phyloP scores from a whole-genome alignment of 768 basidiomycete genomes.

The Boletus sp. region DNA sequence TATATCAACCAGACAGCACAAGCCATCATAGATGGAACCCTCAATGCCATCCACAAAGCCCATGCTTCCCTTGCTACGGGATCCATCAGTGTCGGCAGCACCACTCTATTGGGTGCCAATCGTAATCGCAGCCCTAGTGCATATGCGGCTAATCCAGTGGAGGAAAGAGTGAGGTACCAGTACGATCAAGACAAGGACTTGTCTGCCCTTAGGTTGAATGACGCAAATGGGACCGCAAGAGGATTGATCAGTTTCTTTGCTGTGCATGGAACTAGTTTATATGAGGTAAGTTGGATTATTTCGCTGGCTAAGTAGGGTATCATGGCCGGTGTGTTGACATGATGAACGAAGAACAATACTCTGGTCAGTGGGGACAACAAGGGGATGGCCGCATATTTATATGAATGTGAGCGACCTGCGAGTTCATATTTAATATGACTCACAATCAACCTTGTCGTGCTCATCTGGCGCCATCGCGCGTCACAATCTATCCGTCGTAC shows the following conservation, averaged over 20 bases:
- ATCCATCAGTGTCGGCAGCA: slow-evolving; percentile 61
- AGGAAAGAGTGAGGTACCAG: slow-evolving; percentile 62
- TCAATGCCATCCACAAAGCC: slow-evolving; percentile 65
- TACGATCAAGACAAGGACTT: slow-evolving; percentile 75
- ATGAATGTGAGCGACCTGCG: slow-evolving; percentile 52
- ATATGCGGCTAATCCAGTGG: slow-evolving; percentile 70
- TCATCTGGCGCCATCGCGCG: neutral
- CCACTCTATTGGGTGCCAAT: slow-evolving; percentile 64
- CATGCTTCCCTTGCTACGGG: slow-evolving; percentile 61
- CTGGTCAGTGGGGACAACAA: slow-evolving; percentile 82
- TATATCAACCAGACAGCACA: slow-evolving; percentile 69
- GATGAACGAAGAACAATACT: slow-evolving; percentile 62
- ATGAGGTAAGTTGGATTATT: slow-evolving; percentile 44
- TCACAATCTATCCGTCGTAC: neutral
- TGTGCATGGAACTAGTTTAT: slow-evolving; percentile 79
- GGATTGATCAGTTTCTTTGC: slow-evolving; percentile 75
- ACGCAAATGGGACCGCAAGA: slow-evolving; percentile 50
- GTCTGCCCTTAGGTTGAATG: slow-evolving; percentile 64
- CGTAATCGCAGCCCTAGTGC: slow-evolving; percentile 74
- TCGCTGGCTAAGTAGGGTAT: neutral
- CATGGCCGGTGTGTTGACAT: neutral
- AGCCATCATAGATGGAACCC: slow-evolving; percentile 68
- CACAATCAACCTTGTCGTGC: neutral
- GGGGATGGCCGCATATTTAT: slow-evolving; percentile 80
- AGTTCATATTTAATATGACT: neutral